phyloP scores from a whole-genome alignment of 768 basidiomycete species.

The Hygrocybe punicea region DNA sequence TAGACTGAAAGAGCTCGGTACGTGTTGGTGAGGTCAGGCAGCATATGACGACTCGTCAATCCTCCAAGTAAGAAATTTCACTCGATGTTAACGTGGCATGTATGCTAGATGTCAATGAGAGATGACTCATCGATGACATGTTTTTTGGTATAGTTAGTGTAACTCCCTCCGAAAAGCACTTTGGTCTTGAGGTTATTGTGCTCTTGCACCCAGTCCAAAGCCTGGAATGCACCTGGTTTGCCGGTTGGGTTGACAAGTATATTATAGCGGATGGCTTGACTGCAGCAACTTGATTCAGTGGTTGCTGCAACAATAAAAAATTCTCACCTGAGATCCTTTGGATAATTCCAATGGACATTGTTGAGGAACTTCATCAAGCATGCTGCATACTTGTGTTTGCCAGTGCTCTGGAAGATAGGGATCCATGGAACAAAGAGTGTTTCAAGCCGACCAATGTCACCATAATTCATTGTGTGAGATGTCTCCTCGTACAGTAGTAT shows the following conservation, averaged over 20 bases:
- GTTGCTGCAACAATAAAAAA: neutral
- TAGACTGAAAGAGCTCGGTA: neutral
- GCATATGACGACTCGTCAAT: slow-evolving; percentile 8
- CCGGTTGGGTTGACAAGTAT: too few relatives aligned
- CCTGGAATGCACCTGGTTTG: slow-evolving; percentile 16
- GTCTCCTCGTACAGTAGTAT: slow-evolving; percentile 33
- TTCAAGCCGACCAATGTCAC: slow-evolving; percentile 35
- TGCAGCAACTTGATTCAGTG: neutral
- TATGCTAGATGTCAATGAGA: slow-evolving; percentile 12
- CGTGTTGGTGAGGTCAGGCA: slow-evolving; percentile 14
- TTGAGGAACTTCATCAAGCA: slow-evolving; percentile 23
- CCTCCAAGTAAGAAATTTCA: too few relatives aligned
- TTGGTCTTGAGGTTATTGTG: slow-evolving; percentile 30
- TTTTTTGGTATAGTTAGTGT: slow-evolving; percentile 18
- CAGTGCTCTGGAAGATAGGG: slow-evolving; percentile 24
- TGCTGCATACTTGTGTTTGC: slow-evolving; percentile 31
- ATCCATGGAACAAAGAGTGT: slow-evolving; percentile 26
- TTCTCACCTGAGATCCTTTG: slow-evolving; percentile 9
- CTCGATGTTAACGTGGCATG: neutral
- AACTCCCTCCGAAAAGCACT: slow-evolving; percentile 18
- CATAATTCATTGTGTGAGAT: slow-evolving; percentile 23
- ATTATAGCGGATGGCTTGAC: slow-evolving; percentile 19
- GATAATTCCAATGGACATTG: slow-evolving; percentile 21
- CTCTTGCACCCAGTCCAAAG: slow-evolving; percentile 29
- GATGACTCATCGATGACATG: slow-evolving; percentile 18